A percentile compares a stretch with the other conserved stretches of the same genome.
These are phyloP conservation scores for Candida palmyrensis DNA, from an alignment of 805 yeast genomes.

Conservation along the genomic window DNA sequence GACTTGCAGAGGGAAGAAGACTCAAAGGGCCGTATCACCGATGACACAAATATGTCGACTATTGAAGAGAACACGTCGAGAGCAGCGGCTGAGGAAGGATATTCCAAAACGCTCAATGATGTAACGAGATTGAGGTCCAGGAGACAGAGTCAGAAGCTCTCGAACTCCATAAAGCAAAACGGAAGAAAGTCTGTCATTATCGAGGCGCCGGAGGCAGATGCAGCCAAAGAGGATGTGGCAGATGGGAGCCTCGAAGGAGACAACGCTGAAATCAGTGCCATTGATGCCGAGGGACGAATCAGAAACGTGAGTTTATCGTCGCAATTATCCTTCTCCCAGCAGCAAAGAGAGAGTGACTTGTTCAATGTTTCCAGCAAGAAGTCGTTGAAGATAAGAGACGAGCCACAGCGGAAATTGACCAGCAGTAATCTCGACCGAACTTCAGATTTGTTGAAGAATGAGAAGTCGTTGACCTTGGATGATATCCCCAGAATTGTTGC, in stretches of 20 bases:
- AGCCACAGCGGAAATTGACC: slow-evolving; percentile 30
- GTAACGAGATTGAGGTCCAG: slow-evolving; percentile 71
- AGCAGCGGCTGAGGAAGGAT: slow-evolving; percentile 39
- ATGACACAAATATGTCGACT: slow-evolving; percentile 3
- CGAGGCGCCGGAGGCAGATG: slow-evolving; percentile 54
- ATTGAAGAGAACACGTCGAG: slow-evolving; percentile 6
- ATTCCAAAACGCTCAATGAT: slow-evolving; percentile 67
- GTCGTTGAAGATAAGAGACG: slow-evolving; percentile 29
- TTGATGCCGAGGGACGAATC: slow-evolving; percentile 3
- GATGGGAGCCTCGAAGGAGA: slow-evolving; percentile 16
- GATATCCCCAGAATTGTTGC: slow-evolving; percentile 97
- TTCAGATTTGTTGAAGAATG: slow-evolving; percentile 67
- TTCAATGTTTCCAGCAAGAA: slow-evolving; percentile 17
- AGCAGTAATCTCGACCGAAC: slow-evolving; percentile 51
- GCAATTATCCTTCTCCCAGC: slow-evolving; percentile 21
- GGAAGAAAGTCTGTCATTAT: slow-evolving; percentile 64
- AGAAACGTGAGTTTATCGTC: slow-evolving; percentile 20
- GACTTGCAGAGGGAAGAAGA: neutral
- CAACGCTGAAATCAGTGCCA: slow-evolving; percentile 6
- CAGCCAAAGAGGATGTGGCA: slow-evolving; percentile 24
- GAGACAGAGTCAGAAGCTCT: slow-evolving; percentile 58
- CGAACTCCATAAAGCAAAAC: slow-evolving; percentile 50
- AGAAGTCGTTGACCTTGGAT: slow-evolving; percentile 84
- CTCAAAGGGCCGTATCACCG: neutral
- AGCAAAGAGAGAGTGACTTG: slow-evolving; percentile 22